Evolutionary conservation across 164 flowering plant genomes (phyloP).

Genomic region (Dillenia turbinata): DNA sequence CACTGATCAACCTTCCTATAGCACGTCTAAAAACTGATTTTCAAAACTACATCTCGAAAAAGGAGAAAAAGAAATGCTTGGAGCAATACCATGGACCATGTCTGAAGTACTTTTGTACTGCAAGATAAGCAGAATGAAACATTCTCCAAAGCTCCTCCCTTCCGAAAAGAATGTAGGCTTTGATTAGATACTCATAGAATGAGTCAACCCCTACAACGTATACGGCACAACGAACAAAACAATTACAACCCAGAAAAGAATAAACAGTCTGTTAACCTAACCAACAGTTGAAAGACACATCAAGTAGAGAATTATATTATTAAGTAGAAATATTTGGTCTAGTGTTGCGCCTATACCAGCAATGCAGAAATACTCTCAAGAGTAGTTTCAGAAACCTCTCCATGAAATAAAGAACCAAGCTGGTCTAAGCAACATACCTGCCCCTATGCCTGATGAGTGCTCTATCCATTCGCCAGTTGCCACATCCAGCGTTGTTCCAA

Average conservation of each 20-base stretch:
- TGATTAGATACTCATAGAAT: slow-evolving; percentile 89
- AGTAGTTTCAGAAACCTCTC: too few relatives aligned
- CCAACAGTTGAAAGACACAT: too few relatives aligned
- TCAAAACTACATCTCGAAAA: background rate
- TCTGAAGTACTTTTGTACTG: slow-evolving; percentile 91
- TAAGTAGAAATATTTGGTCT: too few relatives aligned
- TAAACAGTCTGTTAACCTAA: too few relatives aligned
- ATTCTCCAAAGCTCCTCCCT: slow-evolving; percentile 93
- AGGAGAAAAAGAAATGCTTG: slow-evolving; percentile 8
- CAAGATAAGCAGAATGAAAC: slow-evolving; percentile 92
- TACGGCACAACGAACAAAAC: background rate
- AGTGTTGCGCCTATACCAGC: too few relatives aligned
- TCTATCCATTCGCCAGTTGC: slow-evolving; percentile 92
- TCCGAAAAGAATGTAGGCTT: slow-evolving; percentile 94
- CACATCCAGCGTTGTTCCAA: slow-evolving; percentile 94
- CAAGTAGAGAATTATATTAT: too few relatives aligned
- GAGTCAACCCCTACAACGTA: slow-evolving; percentile 84
- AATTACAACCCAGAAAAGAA: too few relatives aligned
- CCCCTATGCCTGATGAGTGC: slow-evolving; percentile 92
- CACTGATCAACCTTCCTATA: background rate
- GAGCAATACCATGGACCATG: slow-evolving; percentile 85
- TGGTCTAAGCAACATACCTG: slow-evolving; percentile 43
- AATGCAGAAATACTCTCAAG: too few relatives aligned
- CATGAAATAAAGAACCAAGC: background rate
- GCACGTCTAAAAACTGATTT: too few relatives aligned